phyloP scores from a whole-genome alignment of 192 early-diverging fungal species.

The Podochytrium sp. region DNA sequence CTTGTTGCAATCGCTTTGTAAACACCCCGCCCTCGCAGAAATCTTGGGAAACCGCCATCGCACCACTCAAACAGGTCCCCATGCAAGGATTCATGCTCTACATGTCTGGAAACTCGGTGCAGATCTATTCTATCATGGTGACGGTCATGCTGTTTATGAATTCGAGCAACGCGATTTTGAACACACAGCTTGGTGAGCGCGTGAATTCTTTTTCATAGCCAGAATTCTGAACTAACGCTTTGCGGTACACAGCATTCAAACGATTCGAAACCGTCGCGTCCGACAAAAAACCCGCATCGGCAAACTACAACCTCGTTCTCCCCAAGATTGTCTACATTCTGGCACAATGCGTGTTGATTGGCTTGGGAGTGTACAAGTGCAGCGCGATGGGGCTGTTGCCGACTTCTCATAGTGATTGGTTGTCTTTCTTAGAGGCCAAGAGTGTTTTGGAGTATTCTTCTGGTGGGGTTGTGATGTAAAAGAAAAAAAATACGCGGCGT shows the following conservation, averaged over 20 bases:
- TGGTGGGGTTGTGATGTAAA: no score
- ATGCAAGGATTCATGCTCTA: constrained; percentile 99
- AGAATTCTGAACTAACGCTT: neutral
- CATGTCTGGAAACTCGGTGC: constrained; percentile 96
- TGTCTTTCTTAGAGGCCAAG: constrained; percentile 79
- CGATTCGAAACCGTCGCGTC: constrained; percentile 5
- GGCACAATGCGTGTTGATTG: constrained; percentile 78
- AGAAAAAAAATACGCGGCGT: no score
- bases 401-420: constrained; percentile 91
- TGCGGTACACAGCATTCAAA: neutral
- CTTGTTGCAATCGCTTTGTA: no score
- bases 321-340: constrained; percentile 86
- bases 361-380: constrained; percentile 90
- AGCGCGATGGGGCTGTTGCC: constrained; percentile 95
- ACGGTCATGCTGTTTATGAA: constrained; percentile 95
- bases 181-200: constrained; percentile 46
- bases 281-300: neutral
- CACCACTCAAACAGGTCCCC: constrained; percentile 87
- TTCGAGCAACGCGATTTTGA: constrained; percentile 76
- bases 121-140: constrained; percentile 95
- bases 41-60: constrained; percentile 95
- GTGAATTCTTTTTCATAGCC: neutral
- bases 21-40: no score
- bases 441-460: constrained; percentile 29
- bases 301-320: constrained; percentile 60